Percentiles rank a stretch among this genome's conserved stretches.
Evolutionary conservation across 805 yeast species (phyloP).

Genomic region (Lachancea dasiensis): DNA sequence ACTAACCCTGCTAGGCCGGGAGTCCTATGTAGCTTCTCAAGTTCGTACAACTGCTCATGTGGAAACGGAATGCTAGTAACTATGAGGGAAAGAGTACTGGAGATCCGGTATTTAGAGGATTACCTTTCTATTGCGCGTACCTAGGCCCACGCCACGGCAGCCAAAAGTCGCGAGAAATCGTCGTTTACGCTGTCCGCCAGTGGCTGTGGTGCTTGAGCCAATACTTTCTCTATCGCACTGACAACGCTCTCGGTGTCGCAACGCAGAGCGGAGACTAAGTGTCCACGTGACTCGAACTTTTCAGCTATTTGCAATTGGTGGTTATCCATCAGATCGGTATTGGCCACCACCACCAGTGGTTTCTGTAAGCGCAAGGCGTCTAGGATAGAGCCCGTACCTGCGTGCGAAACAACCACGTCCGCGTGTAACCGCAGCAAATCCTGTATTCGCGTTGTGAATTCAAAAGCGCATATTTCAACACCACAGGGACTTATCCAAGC

Average conservation of each 20-base stretch:
- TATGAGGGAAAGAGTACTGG: too few relatives aligned
- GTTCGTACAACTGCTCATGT: too few relatives aligned
- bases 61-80: too few relatives aligned
- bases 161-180: too few relatives aligned
- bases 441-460: conserved; percentile 39
- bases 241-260: too few relatives aligned
- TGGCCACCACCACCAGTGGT: conserved; percentile 64
- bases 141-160: too few relatives aligned
- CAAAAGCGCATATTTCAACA: conserved; percentile 40
- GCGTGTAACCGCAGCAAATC: conserved; percentile 37
- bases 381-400: conserved; percentile 85
- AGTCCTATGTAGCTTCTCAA: too few relatives aligned
- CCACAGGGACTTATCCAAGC: neutral
- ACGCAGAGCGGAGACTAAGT: conserved; percentile 28
- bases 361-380: conserved; percentile 59
- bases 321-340: conserved; percentile 72
- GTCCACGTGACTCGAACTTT: conserved; percentile 38
- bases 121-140: too few relatives aligned
- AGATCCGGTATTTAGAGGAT: too few relatives aligned
- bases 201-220: neutral
- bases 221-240: neutral
- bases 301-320: conserved; percentile 76
- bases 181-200: too few relatives aligned
- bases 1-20: too few relatives aligned
- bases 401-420: conserved; percentile 76